These are phyloP conservation scores for Salvia miltiorrhiza DNA, from an alignment of 257 asterid genomes.

Conservation along the genomic window DNA sequence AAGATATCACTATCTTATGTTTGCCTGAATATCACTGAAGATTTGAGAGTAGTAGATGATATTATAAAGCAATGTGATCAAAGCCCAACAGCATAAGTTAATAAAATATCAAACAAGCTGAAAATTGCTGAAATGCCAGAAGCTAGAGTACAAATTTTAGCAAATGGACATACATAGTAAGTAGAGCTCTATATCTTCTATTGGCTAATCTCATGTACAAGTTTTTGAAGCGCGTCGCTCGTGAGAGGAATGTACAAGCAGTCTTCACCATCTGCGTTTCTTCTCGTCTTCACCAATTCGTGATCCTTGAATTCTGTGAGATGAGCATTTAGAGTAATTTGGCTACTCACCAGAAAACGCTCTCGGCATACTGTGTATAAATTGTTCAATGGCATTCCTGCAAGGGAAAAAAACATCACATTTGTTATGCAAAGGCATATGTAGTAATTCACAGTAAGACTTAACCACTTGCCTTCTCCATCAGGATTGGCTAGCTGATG, in stretches of 20 bases:
- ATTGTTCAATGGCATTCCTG: constrained; percentile 81
- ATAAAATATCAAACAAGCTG: neutral
- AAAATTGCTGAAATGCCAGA: neutral
- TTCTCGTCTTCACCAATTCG: constrained; percentile 77
- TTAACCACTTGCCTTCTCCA: constrained; percentile 68
- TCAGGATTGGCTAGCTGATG: constrained; percentile 79
- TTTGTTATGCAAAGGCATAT: constrained; percentile 4
- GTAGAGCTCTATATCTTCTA: constrained; percentile 21
- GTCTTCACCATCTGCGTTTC: constrained; percentile 80
- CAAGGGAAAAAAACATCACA: neutral
- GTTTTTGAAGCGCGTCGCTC: constrained; percentile 71
- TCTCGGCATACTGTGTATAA: constrained; percentile 78
- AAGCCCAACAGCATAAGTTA: neutral
- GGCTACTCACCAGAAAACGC: constrained; percentile 86
- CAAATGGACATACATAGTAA: neutral
- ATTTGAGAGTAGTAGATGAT: neutral
- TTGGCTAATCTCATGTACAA: constrained; percentile 63
- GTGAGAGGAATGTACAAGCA: constrained; percentile 77
- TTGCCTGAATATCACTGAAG: neutral
- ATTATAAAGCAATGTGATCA: neutral
- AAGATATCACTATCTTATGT: neutral
- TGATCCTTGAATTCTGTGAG: constrained; percentile 93
- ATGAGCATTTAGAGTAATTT: constrained; percentile 84
- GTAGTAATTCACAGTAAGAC: constrained; percentile 2
- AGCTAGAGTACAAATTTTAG: neutral